Conservation (phyloP, 768 basidiomycete genomes). For the Gloeostereum incarnatum region DNA sequence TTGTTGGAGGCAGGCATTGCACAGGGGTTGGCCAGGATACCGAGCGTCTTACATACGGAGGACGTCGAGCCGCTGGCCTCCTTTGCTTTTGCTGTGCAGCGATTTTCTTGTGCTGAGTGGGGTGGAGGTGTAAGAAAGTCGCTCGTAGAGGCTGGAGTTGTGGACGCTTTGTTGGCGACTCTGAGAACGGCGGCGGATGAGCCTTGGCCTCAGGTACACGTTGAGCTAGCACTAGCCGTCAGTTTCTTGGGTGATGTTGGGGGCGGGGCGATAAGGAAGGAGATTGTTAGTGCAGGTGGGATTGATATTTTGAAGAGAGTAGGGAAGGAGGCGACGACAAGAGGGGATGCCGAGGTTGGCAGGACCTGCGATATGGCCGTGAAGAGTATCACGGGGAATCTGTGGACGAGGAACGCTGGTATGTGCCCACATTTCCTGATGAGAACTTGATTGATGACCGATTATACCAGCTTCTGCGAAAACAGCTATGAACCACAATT, state of each 20-base stretch:
- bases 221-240: constrained; percentile 15
- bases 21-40: constrained; percentile 13
- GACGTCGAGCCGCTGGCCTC: constrained; percentile 11
- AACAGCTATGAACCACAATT: constrained; percentile 9
- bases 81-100: constrained; percentile 15
- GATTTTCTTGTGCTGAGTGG: constrained; percentile 16
- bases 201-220: constrained; percentile 13
- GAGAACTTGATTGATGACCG: neutral
- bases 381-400: constrained; percentile 16
- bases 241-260: constrained; percentile 17
- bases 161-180: constrained; percentile 15
- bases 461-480: constrained; percentile 8
- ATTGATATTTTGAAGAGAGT: constrained; percentile 16
- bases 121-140: constrained; percentile 13
- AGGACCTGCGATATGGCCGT: constrained; percentile 17
- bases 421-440: constrained; percentile 1
- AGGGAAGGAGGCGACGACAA: neutral
- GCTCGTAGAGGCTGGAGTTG: constrained; percentile 16
- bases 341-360: constrained; percentile 10
- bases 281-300: constrained; percentile 18
- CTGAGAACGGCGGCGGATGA: constrained; percentile 14
- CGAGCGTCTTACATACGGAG: constrained; percentile 14
- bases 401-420: constrained; percentile 17
- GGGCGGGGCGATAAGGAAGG: constrained; percentile 14
- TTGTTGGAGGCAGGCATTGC: constrained; percentile 14